Evolutionary conservation across 1,284 basidiomycete genomes (phyloP).

Genomic region (Rhizopogon hawkerae): DNA sequence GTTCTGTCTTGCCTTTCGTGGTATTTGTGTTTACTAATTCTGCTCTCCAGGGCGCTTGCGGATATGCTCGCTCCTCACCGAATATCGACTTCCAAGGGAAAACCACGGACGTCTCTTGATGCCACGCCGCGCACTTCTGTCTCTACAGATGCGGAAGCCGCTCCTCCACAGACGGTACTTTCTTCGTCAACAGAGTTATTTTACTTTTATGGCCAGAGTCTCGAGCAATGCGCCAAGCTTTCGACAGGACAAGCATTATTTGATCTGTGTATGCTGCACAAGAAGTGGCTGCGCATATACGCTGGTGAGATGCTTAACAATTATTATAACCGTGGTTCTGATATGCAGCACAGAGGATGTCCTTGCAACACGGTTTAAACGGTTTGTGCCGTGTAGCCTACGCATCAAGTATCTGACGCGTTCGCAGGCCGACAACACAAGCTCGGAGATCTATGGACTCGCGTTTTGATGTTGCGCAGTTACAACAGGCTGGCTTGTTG

Average conservation of each 20-base stretch:
- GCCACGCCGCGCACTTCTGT: slow-evolving; percentile 33
- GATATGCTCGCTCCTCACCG: slow-evolving; percentile 80
- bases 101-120: slow-evolving; percentile 65
- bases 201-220: slow-evolving; percentile 91
- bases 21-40: not conserved
- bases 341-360: slow-evolving; percentile 61
- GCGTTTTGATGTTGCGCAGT: slow-evolving; percentile 62
- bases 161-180: slow-evolving; percentile 61
- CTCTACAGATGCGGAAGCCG: slow-evolving; percentile 37
- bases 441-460: slow-evolving; percentile 68
- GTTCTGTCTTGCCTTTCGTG: slow-evolving; percentile 30
- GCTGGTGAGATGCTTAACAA: slow-evolving; percentile 47
- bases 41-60: slow-evolving; percentile 49
- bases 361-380: slow-evolving; percentile 63
- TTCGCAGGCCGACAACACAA: slow-evolving; percentile 31
- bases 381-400: slow-evolving; percentile 29
- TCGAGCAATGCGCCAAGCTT: slow-evolving; percentile 88
- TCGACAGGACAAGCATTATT: slow-evolving; percentile 77
- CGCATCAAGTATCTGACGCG: not conserved
- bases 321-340: not conserved
- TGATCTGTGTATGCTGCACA: slow-evolving; percentile 73
- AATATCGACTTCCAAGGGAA: slow-evolving; percentile 28
- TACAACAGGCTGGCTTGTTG: slow-evolving; percentile 76
- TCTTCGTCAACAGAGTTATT: slow-evolving; percentile 95
- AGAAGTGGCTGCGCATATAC: slow-evolving; percentile 92